Conservation (phyloP, 2,329 filamentous ascomycete genomes). For the Cadophora sp. region DNA sequence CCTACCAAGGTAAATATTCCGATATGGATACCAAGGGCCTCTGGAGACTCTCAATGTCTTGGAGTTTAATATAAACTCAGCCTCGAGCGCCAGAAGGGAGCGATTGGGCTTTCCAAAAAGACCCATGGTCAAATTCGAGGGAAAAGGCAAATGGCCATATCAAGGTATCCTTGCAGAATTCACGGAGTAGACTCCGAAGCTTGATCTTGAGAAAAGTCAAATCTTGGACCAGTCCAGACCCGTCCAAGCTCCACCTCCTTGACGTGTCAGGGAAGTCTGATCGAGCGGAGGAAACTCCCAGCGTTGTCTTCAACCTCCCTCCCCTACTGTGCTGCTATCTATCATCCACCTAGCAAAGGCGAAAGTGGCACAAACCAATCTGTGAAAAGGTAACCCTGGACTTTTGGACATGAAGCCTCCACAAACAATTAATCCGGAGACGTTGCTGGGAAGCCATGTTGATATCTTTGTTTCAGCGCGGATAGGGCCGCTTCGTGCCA, state of each 20-base stretch:
- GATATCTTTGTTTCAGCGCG: no score
- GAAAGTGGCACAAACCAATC: no score
- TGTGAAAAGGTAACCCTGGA: no score
- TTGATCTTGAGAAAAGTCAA: slow-evolving; percentile 9
- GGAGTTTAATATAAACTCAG: slow-evolving; percentile 7
- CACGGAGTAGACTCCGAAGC: slow-evolving; percentile 5
- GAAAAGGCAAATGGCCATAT: slow-evolving; percentile 6
- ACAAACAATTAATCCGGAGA: no score
- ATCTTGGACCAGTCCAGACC: slow-evolving; percentile 4
- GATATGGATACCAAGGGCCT: slow-evolving; percentile 9
- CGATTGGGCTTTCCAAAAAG: not conserved
- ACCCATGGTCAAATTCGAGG: slow-evolving; percentile 10
- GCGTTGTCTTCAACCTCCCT: no score
- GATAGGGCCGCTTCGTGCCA: no score
- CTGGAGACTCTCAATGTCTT: not conserved
- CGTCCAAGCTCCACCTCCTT: not conserved
- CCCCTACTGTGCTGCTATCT: no score
- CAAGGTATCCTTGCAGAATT: slow-evolving; percentile 12
- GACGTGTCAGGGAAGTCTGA: not conserved
- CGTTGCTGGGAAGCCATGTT: no score
- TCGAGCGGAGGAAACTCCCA: no score
- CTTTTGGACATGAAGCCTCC: no score
- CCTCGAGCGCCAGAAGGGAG: not conserved
- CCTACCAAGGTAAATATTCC: slow-evolving; percentile 11
- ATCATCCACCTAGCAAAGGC: no score